Base-by-base conservation (phyloP, 352 stramenopile genomes). In the Phytophthora multivora region DNA sequence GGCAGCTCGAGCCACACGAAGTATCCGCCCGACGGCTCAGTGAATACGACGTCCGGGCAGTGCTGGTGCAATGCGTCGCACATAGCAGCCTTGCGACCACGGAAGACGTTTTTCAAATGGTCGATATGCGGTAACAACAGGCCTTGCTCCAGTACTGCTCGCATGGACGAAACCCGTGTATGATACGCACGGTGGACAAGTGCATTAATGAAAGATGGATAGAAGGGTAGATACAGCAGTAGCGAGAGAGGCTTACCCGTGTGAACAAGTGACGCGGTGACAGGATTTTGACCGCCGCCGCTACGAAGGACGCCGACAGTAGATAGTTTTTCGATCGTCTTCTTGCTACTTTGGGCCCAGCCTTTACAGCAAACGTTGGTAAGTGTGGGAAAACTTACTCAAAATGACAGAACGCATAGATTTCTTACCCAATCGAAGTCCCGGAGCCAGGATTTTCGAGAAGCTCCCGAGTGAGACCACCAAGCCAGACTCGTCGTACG, bases 391-490 rank as follows among this genome's bases (percentile, higher is more conserved):
- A 55, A 19, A 28, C 6, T 5, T 39, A 31, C 15, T 10, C 18
- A 41, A 52, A 9, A 2, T 31, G 28, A 45, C 31, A 33, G 3
- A 16, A 42, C 15, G 47, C 42, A 7, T 7, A 19, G 3, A 42
- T 0, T 31, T 54, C 66, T 61, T 93, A 81, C 95, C 95, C 8
- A 97, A 72, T 43, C 95, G 85, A 28, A 98, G 74, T 33, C 90
- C 93, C 21, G 93, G 95, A 26, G 88, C 77, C 21, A 97, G 85
- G 43, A 98, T 98, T 76, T 98, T 98, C n/a, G 93, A 98, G 54
- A 98, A 98, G 54, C 86, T 97, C 18, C 89, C 91, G 12, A 98
- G 75, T 41, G 91, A 96, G 18, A 98, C 64, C 52, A 95, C 76
- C 5, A 73, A 45, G 2, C 83, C 87, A 4, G 69, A 82, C 26